A percentile compares a stretch with the other conserved stretches of the same genome.
Conservation (phyloP, 441 rosid genomes). For the Adansonia madagascariensis region DNA sequence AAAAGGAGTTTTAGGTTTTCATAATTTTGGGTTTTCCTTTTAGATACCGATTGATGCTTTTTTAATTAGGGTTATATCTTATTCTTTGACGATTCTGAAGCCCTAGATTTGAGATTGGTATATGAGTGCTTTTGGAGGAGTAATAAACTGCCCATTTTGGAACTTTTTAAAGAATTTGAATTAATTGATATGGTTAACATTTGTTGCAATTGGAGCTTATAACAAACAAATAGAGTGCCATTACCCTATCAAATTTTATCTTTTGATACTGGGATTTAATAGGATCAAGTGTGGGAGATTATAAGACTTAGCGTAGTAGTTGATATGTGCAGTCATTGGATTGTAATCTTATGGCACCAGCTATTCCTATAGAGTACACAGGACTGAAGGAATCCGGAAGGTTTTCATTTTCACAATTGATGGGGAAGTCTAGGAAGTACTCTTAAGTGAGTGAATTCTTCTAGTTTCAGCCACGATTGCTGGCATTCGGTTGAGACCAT, state of each 20-base stretch:
- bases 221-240: background rate
- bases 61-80: constrained; percentile 13
- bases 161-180: constrained; percentile 15
- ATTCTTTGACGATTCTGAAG: background rate
- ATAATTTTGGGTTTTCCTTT: constrained; percentile 1
- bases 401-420: constrained; percentile 45
- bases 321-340: constrained; percentile 63
- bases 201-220: background rate
- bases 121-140: constrained; percentile 6
- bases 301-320: constrained; percentile 29
- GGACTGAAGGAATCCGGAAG: constrained; percentile 55
- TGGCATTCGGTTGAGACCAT: constrained; percentile 64
- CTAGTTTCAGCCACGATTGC: constrained; percentile 67
- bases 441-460: constrained; percentile 62
- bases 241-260: background rate
- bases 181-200: constrained; percentile 7
- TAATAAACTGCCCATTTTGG: background rate
- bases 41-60: background rate
- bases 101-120: constrained; percentile 23
- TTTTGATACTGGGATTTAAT: constrained; percentile 6
- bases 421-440: constrained; percentile 75
- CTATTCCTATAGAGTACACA: constrained; percentile 60
- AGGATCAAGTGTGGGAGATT: constrained; percentile 21
- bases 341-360: constrained; percentile 60
- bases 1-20: constrained; percentile 6